Evolutionary conservation across 2,329 filamentous ascomycete species (phyloP).

Genomic region (Penicillium brasilianum): DNA sequence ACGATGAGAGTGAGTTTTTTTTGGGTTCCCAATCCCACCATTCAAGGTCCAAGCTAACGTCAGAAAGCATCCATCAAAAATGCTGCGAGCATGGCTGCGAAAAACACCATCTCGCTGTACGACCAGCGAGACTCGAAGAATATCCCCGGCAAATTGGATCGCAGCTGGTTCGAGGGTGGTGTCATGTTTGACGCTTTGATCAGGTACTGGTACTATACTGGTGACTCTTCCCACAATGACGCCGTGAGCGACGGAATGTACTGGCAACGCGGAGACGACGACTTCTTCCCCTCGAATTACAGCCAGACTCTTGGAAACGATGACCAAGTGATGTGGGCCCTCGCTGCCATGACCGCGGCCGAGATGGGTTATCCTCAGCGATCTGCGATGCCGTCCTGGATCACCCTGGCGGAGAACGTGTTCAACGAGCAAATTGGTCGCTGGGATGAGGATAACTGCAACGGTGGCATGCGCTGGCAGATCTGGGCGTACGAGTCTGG

Average conservation of each 20-base stretch:
- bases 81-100: slow-evolving; percentile 9
- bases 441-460: slow-evolving; percentile 18
- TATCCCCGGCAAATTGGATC: slow-evolving; percentile 31
- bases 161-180: slow-evolving; percentile 65
- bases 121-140: neutral
- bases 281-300: slow-evolving; percentile 71
- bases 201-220: slow-evolving; percentile 82
- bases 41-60: neutral
- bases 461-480: slow-evolving; percentile 21
- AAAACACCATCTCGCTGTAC: slow-evolving; percentile 13
- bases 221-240: slow-evolving; percentile 72
- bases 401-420: slow-evolving; percentile 17
- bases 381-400: slow-evolving; percentile 49
- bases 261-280: slow-evolving; percentile 67
- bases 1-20: slow-evolving; percentile 8
- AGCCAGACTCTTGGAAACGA: slow-evolving; percentile 61
- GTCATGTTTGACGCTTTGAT: slow-evolving; percentile 70
- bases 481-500: slow-evolving; percentile 40
- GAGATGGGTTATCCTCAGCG: slow-evolving; percentile 76
- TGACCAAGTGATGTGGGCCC: slow-evolving; percentile 62
- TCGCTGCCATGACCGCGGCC: slow-evolving; percentile 75
- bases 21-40: neutral
- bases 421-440: slow-evolving; percentile 16
- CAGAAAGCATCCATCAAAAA: slow-evolving; percentile 14
- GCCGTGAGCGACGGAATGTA: slow-evolving; percentile 69